Conservation (phyloP, 129 eudicot species). For the Centrapalus pauciflorus region DNA sequence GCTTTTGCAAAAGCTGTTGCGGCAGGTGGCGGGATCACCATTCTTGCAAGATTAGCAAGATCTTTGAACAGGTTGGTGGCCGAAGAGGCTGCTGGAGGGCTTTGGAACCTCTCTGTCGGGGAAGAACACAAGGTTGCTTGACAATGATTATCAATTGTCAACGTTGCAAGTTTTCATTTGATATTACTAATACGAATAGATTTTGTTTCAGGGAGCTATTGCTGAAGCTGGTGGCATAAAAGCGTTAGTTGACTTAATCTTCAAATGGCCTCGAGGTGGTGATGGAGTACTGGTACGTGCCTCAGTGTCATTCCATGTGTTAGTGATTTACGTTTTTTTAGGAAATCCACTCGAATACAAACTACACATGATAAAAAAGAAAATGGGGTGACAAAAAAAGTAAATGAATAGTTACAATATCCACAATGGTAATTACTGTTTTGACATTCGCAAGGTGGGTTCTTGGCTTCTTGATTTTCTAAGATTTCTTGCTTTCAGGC, state of each 20-base stretch:
- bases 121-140: slow-evolving; percentile 92
- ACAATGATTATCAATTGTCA: neutral
- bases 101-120: slow-evolving; percentile 99
- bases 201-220: slow-evolving; percentile 66
- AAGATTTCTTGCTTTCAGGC: too few relatives aligned
- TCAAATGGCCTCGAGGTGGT: slow-evolving; percentile 92
- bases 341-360: neutral
- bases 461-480: too few relatives aligned
- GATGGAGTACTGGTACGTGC: slow-evolving; percentile 89
- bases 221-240: slow-evolving; percentile 93
- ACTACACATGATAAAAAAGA: neutral
- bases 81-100: slow-evolving; percentile 99
- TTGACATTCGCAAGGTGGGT: neutral
- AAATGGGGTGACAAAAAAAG: neutral
- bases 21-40: slow-evolving; percentile 80
- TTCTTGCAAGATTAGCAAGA: slow-evolving; percentile 76
- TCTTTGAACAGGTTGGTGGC: slow-evolving; percentile 92
- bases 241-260: slow-evolving; percentile 87
- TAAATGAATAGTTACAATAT: neutral
- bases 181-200: neutral
- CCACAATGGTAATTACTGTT: neutral
- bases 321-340: too few relatives aligned
- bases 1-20: slow-evolving; percentile 92
- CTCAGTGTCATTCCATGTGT: slow-evolving; percentile 9
- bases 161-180: neutral